Conservation (phyloP, 192 early-diverging fungal genomes). For the Rhizoclosmatium globosum region DNA sequence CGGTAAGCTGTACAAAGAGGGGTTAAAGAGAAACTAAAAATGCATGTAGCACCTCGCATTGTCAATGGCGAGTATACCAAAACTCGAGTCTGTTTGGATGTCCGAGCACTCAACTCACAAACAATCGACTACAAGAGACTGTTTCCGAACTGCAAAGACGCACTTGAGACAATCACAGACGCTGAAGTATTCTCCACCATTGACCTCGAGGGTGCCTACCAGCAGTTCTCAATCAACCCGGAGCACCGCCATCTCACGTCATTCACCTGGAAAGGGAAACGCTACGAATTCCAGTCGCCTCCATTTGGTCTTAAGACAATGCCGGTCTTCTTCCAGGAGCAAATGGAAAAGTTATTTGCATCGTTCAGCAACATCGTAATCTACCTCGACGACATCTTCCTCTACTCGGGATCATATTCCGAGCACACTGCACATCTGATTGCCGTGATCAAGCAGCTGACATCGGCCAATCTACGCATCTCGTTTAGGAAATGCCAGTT, state of each 20-base stretch:
- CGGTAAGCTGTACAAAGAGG: background rate
- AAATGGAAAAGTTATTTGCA: conserved; percentile 1
- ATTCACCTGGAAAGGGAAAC: conserved; percentile 13
- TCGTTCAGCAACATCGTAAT: background rate
- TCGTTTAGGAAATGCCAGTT: background rate
- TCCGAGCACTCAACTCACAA: background rate
- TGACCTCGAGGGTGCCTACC: conserved; percentile 11
- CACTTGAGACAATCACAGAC: background rate
- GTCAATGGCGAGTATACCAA: background rate
- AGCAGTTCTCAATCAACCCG: background rate
- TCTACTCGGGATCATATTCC: background rate
- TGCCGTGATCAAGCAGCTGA: background rate
- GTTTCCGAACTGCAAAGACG: background rate
- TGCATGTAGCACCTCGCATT: background rate
- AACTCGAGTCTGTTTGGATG: background rate
- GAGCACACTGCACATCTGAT: background rate
- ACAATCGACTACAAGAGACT: background rate
- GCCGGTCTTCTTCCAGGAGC: conserved; percentile 4
- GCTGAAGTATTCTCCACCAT: background rate
- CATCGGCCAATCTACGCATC: conserved; percentile 7
- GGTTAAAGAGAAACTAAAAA: background rate
- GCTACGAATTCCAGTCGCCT: background rate
- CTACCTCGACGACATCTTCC: conserved; percentile 4
- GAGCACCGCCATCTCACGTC: background rate
- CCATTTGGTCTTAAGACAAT: conserved; percentile 6